These are phyloP conservation scores for Globisporangium cystogenes DNA, from an alignment of 352 stramenopile species.

Conservation along the genomic window DNA sequence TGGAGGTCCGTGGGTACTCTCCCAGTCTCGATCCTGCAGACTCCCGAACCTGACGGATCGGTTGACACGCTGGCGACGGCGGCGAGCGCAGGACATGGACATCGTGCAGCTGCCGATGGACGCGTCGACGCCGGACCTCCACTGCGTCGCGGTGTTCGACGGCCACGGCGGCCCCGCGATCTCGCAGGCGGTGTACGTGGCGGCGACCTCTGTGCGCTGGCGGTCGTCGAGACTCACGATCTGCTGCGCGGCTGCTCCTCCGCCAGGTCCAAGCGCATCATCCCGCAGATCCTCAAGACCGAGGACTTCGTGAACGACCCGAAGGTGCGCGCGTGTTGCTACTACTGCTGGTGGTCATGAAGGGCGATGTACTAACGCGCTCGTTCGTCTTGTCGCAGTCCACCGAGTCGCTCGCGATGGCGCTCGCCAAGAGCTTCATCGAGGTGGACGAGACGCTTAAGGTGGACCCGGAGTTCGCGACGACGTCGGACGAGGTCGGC, in stretches of 20 bases:
- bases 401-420: slow-evolving; percentile 62
- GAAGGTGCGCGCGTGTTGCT: slow-evolving; percentile 23
- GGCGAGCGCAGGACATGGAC: slow-evolving; percentile 46
- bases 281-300: slow-evolving; percentile 51
- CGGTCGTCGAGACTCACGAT: neutral
- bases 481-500: slow-evolving; percentile 71
- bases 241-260: neutral
- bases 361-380: too few relatives aligned
- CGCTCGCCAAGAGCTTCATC: slow-evolving; percentile 73
- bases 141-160: slow-evolving; percentile 80
- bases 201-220: neutral
- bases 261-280: slow-evolving; percentile 61
- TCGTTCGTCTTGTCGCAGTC: slow-evolving; percentile 14
- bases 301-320: slow-evolving; percentile 72
- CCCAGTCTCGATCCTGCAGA: neutral
- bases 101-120: slow-evolving; percentile 70
- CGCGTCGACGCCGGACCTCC: slow-evolving; percentile 38
- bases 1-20: slow-evolving; percentile 49
- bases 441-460: slow-evolving; percentile 67
- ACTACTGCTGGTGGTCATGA: neutral
- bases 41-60: neutral
- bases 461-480: slow-evolving; percentile 54
- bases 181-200: slow-evolving; percentile 59
- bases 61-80: neutral
- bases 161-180: slow-evolving; percentile 69